Evolutionary conservation across 352 stramenopile species (phyloP).

Genomic region (Phytophthora citricola): DNA sequence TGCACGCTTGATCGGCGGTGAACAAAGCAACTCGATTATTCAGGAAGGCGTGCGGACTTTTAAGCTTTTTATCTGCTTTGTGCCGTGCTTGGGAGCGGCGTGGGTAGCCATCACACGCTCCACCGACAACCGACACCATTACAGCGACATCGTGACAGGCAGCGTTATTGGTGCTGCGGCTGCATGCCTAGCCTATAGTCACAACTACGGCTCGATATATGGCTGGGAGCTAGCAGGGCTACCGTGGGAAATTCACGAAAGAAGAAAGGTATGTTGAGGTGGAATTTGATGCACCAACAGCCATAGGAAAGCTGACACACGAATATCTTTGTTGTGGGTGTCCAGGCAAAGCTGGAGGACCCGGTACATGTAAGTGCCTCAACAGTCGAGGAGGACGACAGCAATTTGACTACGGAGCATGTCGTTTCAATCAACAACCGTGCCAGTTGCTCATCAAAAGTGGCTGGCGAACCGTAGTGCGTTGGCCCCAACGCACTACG

Average conservation of each 20-base stretch:
- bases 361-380: neutral
- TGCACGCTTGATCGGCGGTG: conserved; percentile 54
- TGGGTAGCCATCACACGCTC: conserved; percentile 79
- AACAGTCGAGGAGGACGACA: neutral
- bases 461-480: conserved; percentile 10
- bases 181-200: conserved; percentile 50
- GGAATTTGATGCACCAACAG: neutral
- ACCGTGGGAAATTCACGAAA: conserved; percentile 46
- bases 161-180: conserved; percentile 52
- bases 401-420: conserved; percentile 1
- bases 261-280: conserved; percentile 39
- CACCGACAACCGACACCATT: conserved; percentile 83
- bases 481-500: too few species aligned
- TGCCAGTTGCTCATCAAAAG: conserved; percentile 4
- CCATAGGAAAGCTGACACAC: neutral
- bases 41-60: conserved; percentile 54
- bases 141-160: conserved; percentile 73
- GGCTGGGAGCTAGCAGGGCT: conserved; percentile 52
- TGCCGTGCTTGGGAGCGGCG: conserved; percentile 60
- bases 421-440: conserved; percentile 11
- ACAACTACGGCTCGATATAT: conserved; percentile 76
- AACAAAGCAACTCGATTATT: conserved; percentile 50
- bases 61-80: conserved; percentile 76
- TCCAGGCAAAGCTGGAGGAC: conserved; percentile 27
- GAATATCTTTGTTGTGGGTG: neutral